Percentiles rank a stretch among this genome's conserved stretches.
phyloP scores from a whole-genome alignment of 306 rosid genomes.

The Potentilla sterilis region DNA sequence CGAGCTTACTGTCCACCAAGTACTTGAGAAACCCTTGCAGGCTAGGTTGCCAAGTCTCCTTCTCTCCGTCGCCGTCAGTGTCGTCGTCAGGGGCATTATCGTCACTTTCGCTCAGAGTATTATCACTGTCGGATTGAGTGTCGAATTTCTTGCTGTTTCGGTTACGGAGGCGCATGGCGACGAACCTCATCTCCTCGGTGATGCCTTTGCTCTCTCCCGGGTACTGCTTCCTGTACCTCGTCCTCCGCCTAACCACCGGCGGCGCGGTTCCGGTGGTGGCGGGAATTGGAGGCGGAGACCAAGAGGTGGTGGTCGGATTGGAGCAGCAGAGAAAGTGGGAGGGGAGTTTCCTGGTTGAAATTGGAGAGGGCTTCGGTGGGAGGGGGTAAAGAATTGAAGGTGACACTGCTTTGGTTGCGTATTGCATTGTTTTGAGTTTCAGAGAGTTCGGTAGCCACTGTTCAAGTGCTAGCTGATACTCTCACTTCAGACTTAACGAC shows the following conservation, averaged over 20 bases:
- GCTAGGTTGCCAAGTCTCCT: constrained; percentile 59
- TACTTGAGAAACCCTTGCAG: constrained; percentile 58
- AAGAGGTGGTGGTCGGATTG: neutral
- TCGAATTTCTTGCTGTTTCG: constrained; percentile 32
- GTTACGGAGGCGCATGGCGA: constrained; percentile 84
- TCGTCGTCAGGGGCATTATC: too few relatives aligned
- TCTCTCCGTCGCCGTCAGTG: constrained; percentile 12
- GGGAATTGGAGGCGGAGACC: neutral
- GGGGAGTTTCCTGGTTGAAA: constrained; percentile 6
- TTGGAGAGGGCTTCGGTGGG: constrained; percentile 5
- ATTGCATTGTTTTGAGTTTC: neutral
- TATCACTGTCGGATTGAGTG: constrained; percentile 5
- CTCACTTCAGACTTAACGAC: too few relatives aligned
- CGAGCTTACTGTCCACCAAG: constrained; percentile 66
- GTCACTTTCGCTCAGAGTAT: neutral
- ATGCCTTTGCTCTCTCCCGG: constrained; percentile 86
- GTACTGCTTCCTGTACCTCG: constrained; percentile 53
- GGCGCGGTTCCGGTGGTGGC: constrained; percentile 18
- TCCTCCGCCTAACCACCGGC: constrained; percentile 43
- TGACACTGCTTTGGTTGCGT: constrained; percentile 24
- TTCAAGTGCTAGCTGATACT: too few relatives aligned
- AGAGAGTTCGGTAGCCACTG: neutral
- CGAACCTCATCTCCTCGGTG: constrained; percentile 90
- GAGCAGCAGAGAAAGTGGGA: neutral
- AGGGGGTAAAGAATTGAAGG: constrained; percentile 8